phyloP scores from a whole-genome alignment of 2,329 filamentous ascomycete genomes.

The Alternaria ventricosa region DNA sequence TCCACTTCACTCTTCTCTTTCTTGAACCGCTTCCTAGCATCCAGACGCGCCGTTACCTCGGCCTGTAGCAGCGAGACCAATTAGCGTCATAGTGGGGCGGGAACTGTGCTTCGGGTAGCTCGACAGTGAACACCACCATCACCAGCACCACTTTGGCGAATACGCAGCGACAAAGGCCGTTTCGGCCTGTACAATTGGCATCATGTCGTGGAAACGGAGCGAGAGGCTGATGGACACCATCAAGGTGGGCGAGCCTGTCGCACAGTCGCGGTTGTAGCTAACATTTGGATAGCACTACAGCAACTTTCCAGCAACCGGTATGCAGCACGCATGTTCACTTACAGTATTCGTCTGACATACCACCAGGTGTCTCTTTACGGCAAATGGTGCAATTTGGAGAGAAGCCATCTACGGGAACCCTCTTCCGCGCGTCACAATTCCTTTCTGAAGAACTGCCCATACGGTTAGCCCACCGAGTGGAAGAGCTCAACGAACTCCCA shows the following conservation, averaged over 20 bases:
- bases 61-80: conserved; percentile 27
- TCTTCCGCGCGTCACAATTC: conserved; percentile 98
- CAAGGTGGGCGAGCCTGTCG: conserved; percentile 56
- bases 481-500: conserved; percentile 88
- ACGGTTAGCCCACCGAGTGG: conserved; percentile 91
- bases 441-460: conserved; percentile 98
- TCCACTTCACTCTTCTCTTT: background rate
- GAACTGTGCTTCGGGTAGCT: conserved; percentile 19
- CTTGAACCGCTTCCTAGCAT: conserved; percentile 7
- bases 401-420: conserved; percentile 85
- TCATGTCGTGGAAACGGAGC: conserved; percentile 93
- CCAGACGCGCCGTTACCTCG: conserved; percentile 32
- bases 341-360: conserved; percentile 20
- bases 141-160: conserved; percentile 39
- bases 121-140: conserved; percentile 13
- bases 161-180: conserved; percentile 38
- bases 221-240: conserved; percentile 95
- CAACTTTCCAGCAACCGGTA: conserved; percentile 93
- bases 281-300: conserved; percentile 72
- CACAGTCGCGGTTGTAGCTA: conserved; percentile 25
- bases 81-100: conserved; percentile 46
- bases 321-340: conserved; percentile 74
- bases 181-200: conserved; percentile 49
- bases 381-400: conserved; percentile 99
- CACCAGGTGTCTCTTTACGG: conserved; percentile 70